A percentile compares a stretch with the other conserved stretches of the same genome.
These are phyloP conservation scores for Sugiyamaella pinicola DNA, from an alignment of 1,139 yeast species.

Conservation along the genomic window DNA sequence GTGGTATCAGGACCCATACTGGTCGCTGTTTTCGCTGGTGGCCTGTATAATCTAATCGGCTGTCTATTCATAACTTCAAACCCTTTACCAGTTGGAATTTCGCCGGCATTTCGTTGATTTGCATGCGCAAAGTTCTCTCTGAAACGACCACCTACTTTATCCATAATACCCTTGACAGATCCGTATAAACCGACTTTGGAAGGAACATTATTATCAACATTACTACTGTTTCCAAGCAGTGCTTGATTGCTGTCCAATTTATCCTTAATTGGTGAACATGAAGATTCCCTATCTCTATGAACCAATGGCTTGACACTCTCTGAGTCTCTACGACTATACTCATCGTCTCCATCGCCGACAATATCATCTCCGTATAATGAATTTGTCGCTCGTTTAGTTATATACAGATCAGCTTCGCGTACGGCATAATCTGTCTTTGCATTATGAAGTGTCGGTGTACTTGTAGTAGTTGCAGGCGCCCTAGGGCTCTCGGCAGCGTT, in stretches of 20 bases:
- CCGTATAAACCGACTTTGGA: conserved; percentile 12
- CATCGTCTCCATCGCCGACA: conserved; percentile 21
- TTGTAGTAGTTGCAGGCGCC: background rate
- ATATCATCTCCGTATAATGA: conserved; percentile 22
- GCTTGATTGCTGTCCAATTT: conserved; percentile 2
- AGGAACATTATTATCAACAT: background rate
- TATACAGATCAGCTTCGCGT: conserved; percentile 43
- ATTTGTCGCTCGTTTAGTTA: conserved; percentile 29
- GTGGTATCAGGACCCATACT: too few species aligned
- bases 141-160: conserved; percentile 13
- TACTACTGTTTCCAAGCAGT: background rate
- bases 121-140: conserved; percentile 5
- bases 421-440: conserved; percentile 40
- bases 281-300: conserved; percentile 3
- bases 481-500: conserved; percentile 15
- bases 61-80: conserved; percentile 36
- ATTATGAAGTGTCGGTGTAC: background rate
- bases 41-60: conserved; percentile 28
- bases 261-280: conserved; percentile 9
- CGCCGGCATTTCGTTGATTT: background rate
- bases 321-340: conserved; percentile 20
- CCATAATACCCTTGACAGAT: conserved; percentile 21
- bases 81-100: conserved; percentile 23
- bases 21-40: background rate
- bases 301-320: conserved; percentile 25